These are phyloP conservation scores for Tricholoma terreum DNA, from an alignment of 768 basidiomycete genomes.

Conservation along the genomic window DNA sequence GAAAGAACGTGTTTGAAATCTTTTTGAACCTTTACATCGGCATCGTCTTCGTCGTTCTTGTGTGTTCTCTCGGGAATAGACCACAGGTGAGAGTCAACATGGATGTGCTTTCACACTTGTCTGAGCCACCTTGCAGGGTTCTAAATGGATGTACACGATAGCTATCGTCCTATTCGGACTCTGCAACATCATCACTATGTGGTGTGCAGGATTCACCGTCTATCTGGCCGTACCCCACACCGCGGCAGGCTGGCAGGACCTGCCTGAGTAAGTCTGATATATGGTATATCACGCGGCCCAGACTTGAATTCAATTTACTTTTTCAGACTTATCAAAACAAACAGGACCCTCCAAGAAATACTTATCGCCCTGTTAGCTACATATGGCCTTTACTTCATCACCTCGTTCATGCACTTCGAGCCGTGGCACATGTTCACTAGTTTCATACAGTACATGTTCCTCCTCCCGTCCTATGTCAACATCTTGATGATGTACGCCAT, in stretches of 20 bases:
- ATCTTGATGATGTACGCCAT: slow-evolving; percentile 94
- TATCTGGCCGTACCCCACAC: slow-evolving; percentile 80
- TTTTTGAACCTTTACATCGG: slow-evolving; percentile 83
- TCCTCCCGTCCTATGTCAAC: slow-evolving; percentile 75
- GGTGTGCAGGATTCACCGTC: slow-evolving; percentile 90
- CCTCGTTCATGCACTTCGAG: slow-evolving; percentile 86
- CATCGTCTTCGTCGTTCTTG: slow-evolving; percentile 75
- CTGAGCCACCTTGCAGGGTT: slow-evolving; percentile 48
- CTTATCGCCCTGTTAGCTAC: slow-evolving; percentile 75
- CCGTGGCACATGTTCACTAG: slow-evolving; percentile 98
- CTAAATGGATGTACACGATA: slow-evolving; percentile 78
- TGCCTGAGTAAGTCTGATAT: slow-evolving; percentile 53
- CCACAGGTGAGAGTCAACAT: slow-evolving; percentile 48
- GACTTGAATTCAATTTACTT: background rate
- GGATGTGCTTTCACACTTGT: background rate
- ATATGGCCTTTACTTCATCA: slow-evolving; percentile 81
- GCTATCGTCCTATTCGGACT: slow-evolving; percentile 78
- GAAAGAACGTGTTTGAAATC: slow-evolving; percentile 70
- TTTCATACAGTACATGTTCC: slow-evolving; percentile 89
- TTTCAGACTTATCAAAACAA: slow-evolving; percentile 55
- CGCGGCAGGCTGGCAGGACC: slow-evolving; percentile 69
- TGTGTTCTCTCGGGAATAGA: slow-evolving; percentile 90
- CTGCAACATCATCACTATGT: slow-evolving; percentile 75
- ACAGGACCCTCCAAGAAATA: slow-evolving; percentile 77
- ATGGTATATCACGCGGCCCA: background rate